Conservation (phyloP, 805 yeast genomes). For the Torulaspora gathmanii region DNA sequence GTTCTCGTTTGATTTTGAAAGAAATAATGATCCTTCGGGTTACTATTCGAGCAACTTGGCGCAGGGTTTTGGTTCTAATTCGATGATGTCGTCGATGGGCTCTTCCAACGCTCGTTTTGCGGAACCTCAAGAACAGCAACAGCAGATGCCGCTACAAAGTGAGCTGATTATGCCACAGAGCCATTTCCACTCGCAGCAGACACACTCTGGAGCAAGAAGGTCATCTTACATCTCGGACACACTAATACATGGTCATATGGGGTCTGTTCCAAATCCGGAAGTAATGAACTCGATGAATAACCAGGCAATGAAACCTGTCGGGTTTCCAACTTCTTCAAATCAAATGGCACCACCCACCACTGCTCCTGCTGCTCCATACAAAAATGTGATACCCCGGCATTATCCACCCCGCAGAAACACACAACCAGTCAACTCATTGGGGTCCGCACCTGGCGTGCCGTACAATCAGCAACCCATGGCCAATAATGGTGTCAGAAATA, state of each 20-base stretch:
- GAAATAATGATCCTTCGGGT: constrained; percentile 4
- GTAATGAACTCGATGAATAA: neutral
- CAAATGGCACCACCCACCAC: constrained; percentile 12
- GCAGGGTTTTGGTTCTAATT: neutral
- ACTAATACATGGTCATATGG: constrained; percentile 38
- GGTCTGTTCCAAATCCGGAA: constrained; percentile 1
- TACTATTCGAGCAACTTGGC: constrained; percentile 4
- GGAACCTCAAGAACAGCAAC: constrained; percentile 1
- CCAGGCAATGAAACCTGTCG: constrained; percentile 1
- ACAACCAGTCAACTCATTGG: constrained; percentile 11
- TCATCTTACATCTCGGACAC: constrained; percentile 72
- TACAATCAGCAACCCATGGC: constrained; percentile 5
- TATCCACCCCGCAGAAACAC: constrained; percentile 13
- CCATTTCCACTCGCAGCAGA: constrained; percentile 11
- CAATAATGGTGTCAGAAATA: constrained; percentile 6
- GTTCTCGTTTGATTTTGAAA: constrained; percentile 12
- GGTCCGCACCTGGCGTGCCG: constrained; percentile 6
- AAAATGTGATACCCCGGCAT: constrained; percentile 4
- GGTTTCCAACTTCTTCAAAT: neutral
- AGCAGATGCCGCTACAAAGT: constrained; percentile 1
- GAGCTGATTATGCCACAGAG: constrained; percentile 7
- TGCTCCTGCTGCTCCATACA: constrained; percentile 13
- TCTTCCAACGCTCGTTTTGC: constrained; percentile 2
- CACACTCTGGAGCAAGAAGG: constrained; percentile 53
- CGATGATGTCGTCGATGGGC: constrained; percentile 2